phyloP scores from a whole-genome alignment of 352 stramenopile species.

The Pelagophyceae sp. region DNA sequence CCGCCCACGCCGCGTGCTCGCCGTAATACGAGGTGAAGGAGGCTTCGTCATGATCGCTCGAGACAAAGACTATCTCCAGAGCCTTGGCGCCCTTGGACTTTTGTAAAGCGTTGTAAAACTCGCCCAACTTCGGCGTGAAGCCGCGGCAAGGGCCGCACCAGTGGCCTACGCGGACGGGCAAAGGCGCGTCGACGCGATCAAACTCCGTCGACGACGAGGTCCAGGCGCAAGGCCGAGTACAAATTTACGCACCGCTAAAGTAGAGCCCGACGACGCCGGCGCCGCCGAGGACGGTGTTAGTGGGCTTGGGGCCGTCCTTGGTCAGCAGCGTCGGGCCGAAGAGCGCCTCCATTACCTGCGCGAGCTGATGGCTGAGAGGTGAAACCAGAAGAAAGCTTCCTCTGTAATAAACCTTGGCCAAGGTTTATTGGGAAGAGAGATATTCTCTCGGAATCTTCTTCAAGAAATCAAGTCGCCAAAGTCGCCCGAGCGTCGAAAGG shows the following conservation, averaged over 20 bases:
- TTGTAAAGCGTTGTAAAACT: slow-evolving; percentile 83
- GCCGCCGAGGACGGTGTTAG: slow-evolving; percentile 7
- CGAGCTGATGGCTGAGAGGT: too few relatives aligned
- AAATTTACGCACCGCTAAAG: slow-evolving; percentile 49
- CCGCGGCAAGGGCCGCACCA: slow-evolving; percentile 80
- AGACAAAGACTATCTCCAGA: slow-evolving; percentile 83
- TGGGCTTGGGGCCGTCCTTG: slow-evolving; percentile 15
- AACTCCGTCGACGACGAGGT: not conserved
- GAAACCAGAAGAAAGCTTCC: too few relatives aligned
- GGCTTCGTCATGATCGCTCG: slow-evolving; percentile 71
- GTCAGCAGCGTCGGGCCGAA: slow-evolving; percentile 23
- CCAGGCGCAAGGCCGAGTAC: not conserved
- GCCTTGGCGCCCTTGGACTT: slow-evolving; percentile 60
- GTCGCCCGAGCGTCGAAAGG: too few relatives aligned
- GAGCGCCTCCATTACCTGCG: not conserved
- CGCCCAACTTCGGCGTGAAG: slow-evolving; percentile 82
- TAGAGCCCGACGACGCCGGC: slow-evolving; percentile 62
- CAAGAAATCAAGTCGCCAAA: too few relatives aligned
- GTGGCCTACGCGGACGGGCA: too few relatives aligned
- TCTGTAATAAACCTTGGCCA: too few relatives aligned
- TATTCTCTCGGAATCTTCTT: too few relatives aligned
- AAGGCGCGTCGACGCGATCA: not conserved
- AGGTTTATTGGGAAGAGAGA: too few relatives aligned
- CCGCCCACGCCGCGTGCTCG: slow-evolving; percentile 76
- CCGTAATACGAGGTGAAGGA: slow-evolving; percentile 70